Percentiles rank a stretch among this genome's conserved stretches.
Evolutionary conservation across 768 basidiomycete species (phyloP).

Genomic region (Psilocybe cyanescens): DNA sequence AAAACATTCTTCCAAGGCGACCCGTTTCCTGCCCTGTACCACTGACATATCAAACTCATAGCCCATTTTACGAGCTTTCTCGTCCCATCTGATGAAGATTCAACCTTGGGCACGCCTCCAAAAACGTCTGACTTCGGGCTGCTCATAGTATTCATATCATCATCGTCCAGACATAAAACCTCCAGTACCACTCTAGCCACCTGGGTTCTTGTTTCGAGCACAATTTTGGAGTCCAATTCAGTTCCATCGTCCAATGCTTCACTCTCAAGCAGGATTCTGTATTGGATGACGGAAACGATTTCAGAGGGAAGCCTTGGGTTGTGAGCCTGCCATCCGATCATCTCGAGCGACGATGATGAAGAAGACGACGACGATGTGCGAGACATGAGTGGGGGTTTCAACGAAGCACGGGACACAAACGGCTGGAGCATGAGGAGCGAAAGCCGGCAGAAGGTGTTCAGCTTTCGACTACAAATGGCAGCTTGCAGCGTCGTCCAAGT

Average conservation of each 20-base stretch:
- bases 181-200: conserved; percentile 50
- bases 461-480: conserved; percentile 50
- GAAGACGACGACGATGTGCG: conserved; percentile 12
- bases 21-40: conserved; percentile 21
- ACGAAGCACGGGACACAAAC: conserved; percentile 26
- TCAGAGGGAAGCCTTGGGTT: conserved; percentile 27
- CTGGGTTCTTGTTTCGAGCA: conserved; percentile 38
- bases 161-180: conserved; percentile 22
- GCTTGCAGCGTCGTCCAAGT: conserved; percentile 48
- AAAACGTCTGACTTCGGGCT: conserved; percentile 26
- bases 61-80: conserved; percentile 23
- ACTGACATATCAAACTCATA: conserved; percentile 17
- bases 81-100: conserved; percentile 1
- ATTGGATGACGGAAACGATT: conserved; percentile 43
- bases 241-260: conserved; percentile 36
- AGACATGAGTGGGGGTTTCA: conserved; percentile 4
- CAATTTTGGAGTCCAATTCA: conserved; percentile 15
- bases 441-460: conserved; percentile 40
- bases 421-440: conserved; percentile 34
- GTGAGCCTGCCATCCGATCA: not conserved
- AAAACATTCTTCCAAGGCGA: conserved; percentile 26
- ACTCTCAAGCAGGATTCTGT: conserved; percentile 52
- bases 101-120: conserved; percentile 4
- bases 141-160: not conserved
- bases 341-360: conserved; percentile 6